These are phyloP conservation scores for Cadophora malorum DNA, from an alignment of 2,329 filamentous ascomycete species.

Conservation along the genomic window DNA sequence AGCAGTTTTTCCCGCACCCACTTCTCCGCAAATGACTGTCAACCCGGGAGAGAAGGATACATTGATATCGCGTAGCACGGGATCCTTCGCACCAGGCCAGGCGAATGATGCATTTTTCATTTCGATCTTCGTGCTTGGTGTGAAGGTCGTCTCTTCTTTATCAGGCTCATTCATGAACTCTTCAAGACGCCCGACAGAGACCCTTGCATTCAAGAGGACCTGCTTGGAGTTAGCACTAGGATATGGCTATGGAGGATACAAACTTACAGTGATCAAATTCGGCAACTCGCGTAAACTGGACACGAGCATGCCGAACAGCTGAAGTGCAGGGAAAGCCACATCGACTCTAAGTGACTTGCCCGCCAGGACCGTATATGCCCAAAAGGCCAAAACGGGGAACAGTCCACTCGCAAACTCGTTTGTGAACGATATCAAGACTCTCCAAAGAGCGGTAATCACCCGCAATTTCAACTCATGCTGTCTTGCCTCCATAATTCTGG, in stretches of 20 bases:
- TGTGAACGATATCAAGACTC: constrained; percentile 67
- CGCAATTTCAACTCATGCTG: constrained; percentile 70
- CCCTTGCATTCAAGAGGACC: constrained; percentile 75
- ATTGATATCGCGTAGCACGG: constrained; percentile 60
- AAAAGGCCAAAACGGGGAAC: constrained; percentile 83
- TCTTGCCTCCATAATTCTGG: constrained; percentile 70
- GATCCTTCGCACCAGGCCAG: constrained; percentile 72
- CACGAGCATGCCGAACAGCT: constrained; percentile 80
- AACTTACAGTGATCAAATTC: constrained; percentile 68
- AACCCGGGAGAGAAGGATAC: constrained; percentile 61
- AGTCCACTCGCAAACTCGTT: constrained; percentile 75
- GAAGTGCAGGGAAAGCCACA: constrained; percentile 84
- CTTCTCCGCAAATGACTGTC: constrained; percentile 67
- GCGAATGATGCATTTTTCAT: constrained; percentile 74
- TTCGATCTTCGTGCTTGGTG: constrained; percentile 46
- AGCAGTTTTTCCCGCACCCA: constrained; percentile 67
- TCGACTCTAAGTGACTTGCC: constrained; percentile 75
- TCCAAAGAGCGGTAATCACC: constrained; percentile 68
- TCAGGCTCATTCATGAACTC: constrained; percentile 87
- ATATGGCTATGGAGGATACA: neutral
- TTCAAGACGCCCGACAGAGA: constrained; percentile 82
- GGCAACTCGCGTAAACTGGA: constrained; percentile 77
- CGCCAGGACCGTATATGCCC: constrained; percentile 77
- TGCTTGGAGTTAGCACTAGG: constrained; percentile 1
- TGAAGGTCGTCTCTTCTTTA: constrained; percentile 58